phyloP scores from a whole-genome alignment of 2,329 filamentous ascomycete species.

The Cytospora paraplurivora region DNA sequence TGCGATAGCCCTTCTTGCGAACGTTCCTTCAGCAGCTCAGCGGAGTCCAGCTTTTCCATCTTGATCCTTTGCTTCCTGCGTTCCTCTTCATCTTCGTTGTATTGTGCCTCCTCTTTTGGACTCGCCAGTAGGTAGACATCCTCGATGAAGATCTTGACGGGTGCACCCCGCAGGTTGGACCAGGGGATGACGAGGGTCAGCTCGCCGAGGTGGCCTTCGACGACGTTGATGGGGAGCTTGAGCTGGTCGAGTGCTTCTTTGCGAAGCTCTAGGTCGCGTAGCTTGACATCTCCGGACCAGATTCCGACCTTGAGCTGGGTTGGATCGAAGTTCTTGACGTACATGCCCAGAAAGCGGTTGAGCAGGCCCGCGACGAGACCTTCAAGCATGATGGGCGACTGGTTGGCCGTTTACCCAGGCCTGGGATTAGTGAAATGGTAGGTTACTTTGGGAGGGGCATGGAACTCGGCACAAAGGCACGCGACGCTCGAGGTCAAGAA shows the following conservation, averaged over 20 bases:
- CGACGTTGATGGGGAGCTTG: constrained; percentile 92
- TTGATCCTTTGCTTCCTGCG: constrained; percentile 86
- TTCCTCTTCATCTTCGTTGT: constrained; percentile 91
- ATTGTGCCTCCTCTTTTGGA: constrained; percentile 92
- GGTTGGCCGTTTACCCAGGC: constrained; percentile 71
- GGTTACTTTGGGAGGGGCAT: constrained; percentile 22
- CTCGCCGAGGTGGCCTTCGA: constrained; percentile 90
- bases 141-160: constrained; percentile 92
- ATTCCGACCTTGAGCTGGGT: constrained; percentile 98
- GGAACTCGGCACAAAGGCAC: constrained; percentile 11
- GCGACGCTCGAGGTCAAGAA: background rate
- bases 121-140: constrained; percentile 96
- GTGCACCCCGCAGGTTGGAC: constrained; percentile 93
- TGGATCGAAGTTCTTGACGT: constrained; percentile 99
- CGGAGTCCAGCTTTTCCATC: constrained; percentile 97
- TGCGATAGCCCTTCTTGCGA: constrained; percentile 90
- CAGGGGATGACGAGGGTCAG: constrained; percentile 93
- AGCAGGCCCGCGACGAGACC: constrained; percentile 94
- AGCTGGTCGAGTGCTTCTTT: constrained; percentile 96
- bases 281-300: constrained; percentile 97
- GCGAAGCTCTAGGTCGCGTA: constrained; percentile 88
- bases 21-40: constrained; percentile 89
- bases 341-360: constrained; percentile 99
- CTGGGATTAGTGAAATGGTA: constrained; percentile 43
- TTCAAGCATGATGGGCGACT: constrained; percentile 80